A percentile compares a stretch with the other conserved stretches of the same genome.
phyloP scores from a whole-genome alignment of 179 eudicot species.

The Beta lomatogona region DNA sequence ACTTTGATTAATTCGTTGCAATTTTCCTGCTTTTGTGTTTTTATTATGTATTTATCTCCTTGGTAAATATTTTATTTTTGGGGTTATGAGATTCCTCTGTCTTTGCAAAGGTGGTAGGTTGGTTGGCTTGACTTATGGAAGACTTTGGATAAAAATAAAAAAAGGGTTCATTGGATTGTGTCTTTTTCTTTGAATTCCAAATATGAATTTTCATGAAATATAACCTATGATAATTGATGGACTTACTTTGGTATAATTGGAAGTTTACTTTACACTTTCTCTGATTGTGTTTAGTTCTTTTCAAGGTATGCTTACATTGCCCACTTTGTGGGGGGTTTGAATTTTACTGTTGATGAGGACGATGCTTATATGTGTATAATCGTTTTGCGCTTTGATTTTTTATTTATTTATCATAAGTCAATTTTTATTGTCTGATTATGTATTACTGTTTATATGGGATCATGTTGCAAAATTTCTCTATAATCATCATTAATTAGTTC shows the following conservation, averaged over 20 bases:
- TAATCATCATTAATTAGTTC: neutral
- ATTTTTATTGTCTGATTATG: neutral
- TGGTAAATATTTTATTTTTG: slow-evolving; percentile 8
- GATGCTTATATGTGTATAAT: neutral
- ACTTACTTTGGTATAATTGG: neutral
- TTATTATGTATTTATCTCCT: neutral
- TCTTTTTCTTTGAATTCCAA: slow-evolving; percentile 15
- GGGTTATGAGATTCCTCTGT: neutral
- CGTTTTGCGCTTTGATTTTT: too few relatives aligned
- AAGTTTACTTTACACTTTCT: neutral
- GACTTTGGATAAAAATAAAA: slow-evolving; percentile 22
- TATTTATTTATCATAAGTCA: too few relatives aligned
- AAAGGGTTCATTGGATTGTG: neutral
- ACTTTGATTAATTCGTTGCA: neutral
- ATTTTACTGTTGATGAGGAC: neutral
- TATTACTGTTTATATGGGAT: neutral
- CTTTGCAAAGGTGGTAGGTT: slow-evolving; percentile 38
- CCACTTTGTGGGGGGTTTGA: neutral
- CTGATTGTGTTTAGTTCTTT: neutral
- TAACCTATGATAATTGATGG: neutral
- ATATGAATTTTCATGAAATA: neutral
- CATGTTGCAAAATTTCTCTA: neutral
- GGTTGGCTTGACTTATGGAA: slow-evolving; percentile 37
- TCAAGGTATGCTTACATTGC: neutral
- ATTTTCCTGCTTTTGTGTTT: neutral